A percentile compares a stretch with the other conserved stretches of the same genome.
Conservation (phyloP, 805 yeast genomes). For the Ascoidea asiatica region DNA sequence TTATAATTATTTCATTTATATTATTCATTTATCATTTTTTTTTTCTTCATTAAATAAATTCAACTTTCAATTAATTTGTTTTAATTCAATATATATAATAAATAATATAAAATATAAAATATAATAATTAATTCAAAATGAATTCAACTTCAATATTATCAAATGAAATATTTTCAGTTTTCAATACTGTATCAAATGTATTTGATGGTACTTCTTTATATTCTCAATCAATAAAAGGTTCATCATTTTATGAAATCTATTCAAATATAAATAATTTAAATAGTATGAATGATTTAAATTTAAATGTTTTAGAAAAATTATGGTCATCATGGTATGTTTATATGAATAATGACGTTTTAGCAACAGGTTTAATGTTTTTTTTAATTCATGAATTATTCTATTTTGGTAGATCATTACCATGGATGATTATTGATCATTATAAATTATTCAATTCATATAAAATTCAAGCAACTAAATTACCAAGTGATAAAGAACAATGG, state of each 20-base stretch:
- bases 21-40: neutral
- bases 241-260: constrained; percentile 20
- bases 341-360: constrained; percentile 77
- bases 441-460: constrained; percentile 80
- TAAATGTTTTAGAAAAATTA: constrained; percentile 44
- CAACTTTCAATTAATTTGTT: too few species aligned
- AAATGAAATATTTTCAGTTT: neutral
- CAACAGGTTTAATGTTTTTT: constrained; percentile 83
- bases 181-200: neutral
- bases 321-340: constrained; percentile 89
- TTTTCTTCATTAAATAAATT: neutral
- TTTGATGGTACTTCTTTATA: neutral
- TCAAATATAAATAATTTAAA: constrained; percentile 23
- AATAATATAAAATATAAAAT: too few species aligned
- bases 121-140: too few species aligned
- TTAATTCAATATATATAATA: neutral
- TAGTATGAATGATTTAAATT: too few species aligned
- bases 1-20: too few species aligned
- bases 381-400: constrained; percentile 76
- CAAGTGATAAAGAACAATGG: constrained; percentile 78
- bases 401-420: constrained; percentile 86
- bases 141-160: too few species aligned
- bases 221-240: constrained; percentile 10
- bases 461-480: constrained; percentile 78
- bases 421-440: constrained; percentile 77